Conservation (phyloP, 805 yeast genomes). For the Helenozyma baotianmanensis region DNA sequence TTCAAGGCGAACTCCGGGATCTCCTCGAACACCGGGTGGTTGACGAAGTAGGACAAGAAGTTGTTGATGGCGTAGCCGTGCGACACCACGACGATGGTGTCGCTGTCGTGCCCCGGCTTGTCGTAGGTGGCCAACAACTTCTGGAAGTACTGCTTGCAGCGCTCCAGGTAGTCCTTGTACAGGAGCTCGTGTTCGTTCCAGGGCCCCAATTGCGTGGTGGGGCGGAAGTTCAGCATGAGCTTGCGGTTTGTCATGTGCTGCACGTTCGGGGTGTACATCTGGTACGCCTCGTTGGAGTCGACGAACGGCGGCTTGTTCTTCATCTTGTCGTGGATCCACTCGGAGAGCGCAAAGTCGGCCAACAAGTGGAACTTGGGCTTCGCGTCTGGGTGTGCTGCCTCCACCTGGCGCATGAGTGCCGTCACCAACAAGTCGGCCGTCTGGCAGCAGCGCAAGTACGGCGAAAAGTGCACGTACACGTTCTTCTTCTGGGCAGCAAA, state of each 20-base stretch:
- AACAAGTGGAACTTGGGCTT: slow-evolving; percentile 34
- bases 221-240: slow-evolving; percentile 37
- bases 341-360: slow-evolving; percentile 42
- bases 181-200: slow-evolving; percentile 39
- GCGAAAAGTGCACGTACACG: slow-evolving; percentile 37
- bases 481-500: slow-evolving; percentile 14
- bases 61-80: slow-evolving; percentile 41
- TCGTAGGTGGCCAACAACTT: slow-evolving; percentile 41
- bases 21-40: slow-evolving; percentile 42
- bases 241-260: slow-evolving; percentile 29
- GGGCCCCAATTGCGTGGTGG: slow-evolving; percentile 39
- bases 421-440: slow-evolving; percentile 37
- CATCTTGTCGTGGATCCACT: slow-evolving; percentile 45
- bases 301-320: slow-evolving; percentile 36
- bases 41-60: slow-evolving; percentile 35
- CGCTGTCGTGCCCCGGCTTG: slow-evolving; percentile 27
- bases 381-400: slow-evolving; percentile 21
- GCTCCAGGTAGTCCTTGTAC: slow-evolving; percentile 35
- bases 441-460: slow-evolving; percentile 42
- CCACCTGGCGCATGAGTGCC: slow-evolving; percentile 21
- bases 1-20: slow-evolving; percentile 38
- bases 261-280: slow-evolving; percentile 42
- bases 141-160: slow-evolving; percentile 36
- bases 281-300: slow-evolving; percentile 42
- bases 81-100: slow-evolving; percentile 34